Evolutionary conservation across 805 yeast species (phyloP), one percentile per base, ranked within the genome.

Genomic region (Suhomyces canberraensis): DNA sequence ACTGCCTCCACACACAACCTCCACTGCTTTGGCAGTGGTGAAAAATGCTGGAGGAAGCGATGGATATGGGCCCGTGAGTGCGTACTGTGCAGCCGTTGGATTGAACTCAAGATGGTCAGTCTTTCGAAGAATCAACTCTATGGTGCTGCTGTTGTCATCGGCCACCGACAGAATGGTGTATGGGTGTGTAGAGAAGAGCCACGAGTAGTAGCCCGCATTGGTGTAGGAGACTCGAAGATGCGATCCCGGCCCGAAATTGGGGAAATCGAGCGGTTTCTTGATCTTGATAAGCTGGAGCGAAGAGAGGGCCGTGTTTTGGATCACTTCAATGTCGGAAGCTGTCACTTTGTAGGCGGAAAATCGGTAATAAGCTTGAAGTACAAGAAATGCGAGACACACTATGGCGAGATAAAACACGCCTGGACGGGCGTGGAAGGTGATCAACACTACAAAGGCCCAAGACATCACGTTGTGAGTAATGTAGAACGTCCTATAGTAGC

Each of bases 351-450:
- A 35, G 5, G 47, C 40, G 5, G 41, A 45, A 13, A 65, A 47
- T 33, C 75, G 63, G 13, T 57, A 47, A 8, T 51, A 46, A 3
- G 71, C 36, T 40, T 73, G 79, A 29, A 58, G 58, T 3, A 49
- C 33, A 9, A 78, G 43, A 32, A 64, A 34, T 1, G 44, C 20
- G 8, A 44, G 27, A 22, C 46, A 42, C 5, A 61, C n/a, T 3
- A 44, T 21, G 3, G 67, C 51, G 25, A 58, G 59, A 14, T 65
- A 44, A 0, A 61, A 47, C 1, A 82, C 84, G 1, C 81, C 79
- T 0, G 91, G 91, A 42, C 91, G 71, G 1, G 93, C 85, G 58
- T 84, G 95, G 35, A 73, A 61, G 1, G 69, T 65, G 4, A 76
- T 66, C 16, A 77, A 45, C 1, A 66, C 45, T 4, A 80, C 56